Evolutionary conservation across 495 filamentous ascomycete genomes (phyloP), one percentile per base, ranked within the genome.

Genomic region (Penicillium mononematosum): DNA sequence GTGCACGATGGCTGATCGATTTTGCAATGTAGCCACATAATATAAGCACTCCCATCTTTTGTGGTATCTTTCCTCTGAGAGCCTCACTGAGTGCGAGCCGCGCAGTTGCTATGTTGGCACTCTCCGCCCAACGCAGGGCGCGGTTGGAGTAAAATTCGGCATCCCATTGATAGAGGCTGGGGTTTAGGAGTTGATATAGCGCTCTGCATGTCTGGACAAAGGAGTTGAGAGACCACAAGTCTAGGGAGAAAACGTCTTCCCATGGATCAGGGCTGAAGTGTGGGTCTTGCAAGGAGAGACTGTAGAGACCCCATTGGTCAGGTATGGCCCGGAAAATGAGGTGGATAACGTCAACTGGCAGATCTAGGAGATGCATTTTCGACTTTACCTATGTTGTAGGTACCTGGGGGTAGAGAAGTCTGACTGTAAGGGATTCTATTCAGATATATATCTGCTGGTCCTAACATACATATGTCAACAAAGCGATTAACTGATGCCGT

Each of bases 161-260:
- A 22, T 54, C 39, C 3, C 16, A 29, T 38, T 45, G 36, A 29
- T 54, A 45, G 25, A 54, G 39, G 16, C n/a, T 17, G 51, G 14
- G 39, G 25, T 44, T 54, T 14, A 54, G 19, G 32, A 32, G 20
- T 6, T 34, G 24, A 5, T 32, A 45, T 25, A 27, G 22, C 17
- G 22, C 2, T 45, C 14, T 45, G 16, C 43, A 45, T n/a, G 22
- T 27, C 27, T 25, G 43, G 7, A 45, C 19, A 22, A 44, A 12
- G 2, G 42, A 14, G 42, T 44, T 44, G 17, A 24, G 42, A 14
- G 42, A 44, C 42, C 4, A 44, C 19, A 44, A 14, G 19, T 44
- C 42, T 3, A 20, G 19, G 19, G 42, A 44, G 10, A 24, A 24
- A 44, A 44, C 14, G 16, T 16, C 1, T 16, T 14, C 6, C 14